Evolutionary conservation across 1,139 yeast genomes (phyloP).

Genomic region (Kodamaea anthophila): DNA sequence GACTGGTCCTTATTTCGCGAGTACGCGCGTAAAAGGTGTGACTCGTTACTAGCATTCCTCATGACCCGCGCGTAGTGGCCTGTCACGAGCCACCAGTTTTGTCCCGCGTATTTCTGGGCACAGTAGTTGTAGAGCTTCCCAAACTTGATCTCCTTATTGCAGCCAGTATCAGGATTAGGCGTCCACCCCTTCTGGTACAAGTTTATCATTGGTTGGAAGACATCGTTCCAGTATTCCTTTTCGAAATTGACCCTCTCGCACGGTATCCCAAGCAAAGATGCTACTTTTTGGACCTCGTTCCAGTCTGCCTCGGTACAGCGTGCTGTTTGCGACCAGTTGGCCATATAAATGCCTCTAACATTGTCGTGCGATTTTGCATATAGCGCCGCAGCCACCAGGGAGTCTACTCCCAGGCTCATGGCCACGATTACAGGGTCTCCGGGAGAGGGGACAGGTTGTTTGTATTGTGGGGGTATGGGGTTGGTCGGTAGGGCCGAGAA

Average conservation of each 20-base stretch:
- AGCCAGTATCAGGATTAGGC: slow-evolving; percentile 92
- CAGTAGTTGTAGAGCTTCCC: slow-evolving; percentile 65
- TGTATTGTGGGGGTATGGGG: slow-evolving; percentile 5
- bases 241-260: slow-evolving; percentile 81
- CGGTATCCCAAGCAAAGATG: slow-evolving; percentile 55
- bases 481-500: slow-evolving; percentile 5
- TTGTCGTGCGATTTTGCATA: slow-evolving; percentile 47
- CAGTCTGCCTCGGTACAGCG: slow-evolving; percentile 83
- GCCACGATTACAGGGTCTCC: slow-evolving; percentile 71
- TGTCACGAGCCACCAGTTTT: slow-evolving; percentile 79
- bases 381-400: slow-evolving; percentile 81
- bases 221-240: slow-evolving; percentile 86
- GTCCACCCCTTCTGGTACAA: slow-evolving; percentile 68
- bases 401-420: slow-evolving; percentile 97
- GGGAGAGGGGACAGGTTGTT: slow-evolving; percentile 40
- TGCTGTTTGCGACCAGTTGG: slow-evolving; percentile 75
- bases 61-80: slow-evolving; percentile 84
- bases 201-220: slow-evolving; percentile 85
- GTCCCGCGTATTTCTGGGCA: slow-evolving; percentile 24
- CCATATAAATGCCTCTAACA: slow-evolving; percentile 83
- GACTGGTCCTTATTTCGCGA: slow-evolving; percentile 79
- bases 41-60: slow-evolving; percentile 20
- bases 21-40: slow-evolving; percentile 53
- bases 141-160: slow-evolving; percentile 81
- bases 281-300: slow-evolving; percentile 71